These are phyloP conservation scores for Parathielavia hyrcaniae DNA, from an alignment of 495 filamentous ascomycete genomes.

Conservation along the genomic window DNA sequence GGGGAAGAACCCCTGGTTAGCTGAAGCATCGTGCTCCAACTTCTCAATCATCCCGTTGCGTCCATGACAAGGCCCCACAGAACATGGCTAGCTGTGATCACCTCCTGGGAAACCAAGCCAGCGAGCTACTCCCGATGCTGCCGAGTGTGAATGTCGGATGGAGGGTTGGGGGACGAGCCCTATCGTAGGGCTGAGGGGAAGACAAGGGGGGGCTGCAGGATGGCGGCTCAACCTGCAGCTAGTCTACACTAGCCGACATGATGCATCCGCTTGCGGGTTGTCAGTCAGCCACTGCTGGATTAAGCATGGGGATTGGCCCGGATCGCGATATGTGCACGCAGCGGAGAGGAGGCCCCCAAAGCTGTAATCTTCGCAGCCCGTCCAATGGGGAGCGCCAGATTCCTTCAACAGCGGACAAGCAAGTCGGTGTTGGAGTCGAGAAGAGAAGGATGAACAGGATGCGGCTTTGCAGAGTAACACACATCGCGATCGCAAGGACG, in stretches of 20 bases:
- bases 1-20: background rate
- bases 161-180: background rate
- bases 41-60: too few species aligned
- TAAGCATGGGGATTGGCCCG: constrained; percentile 8
- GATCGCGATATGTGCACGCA: constrained; percentile 4
- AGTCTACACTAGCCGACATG: constrained; percentile 8
- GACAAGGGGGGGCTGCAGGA: background rate
- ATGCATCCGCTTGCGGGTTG: background rate
- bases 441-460: background rate
- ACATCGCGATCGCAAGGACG: background rate
- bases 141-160: background rate
- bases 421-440: background rate
- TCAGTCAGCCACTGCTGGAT: constrained; percentile 2
- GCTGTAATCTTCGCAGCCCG: constrained; percentile 13
- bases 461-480: background rate
- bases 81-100: background rate
- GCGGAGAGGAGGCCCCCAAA: constrained; percentile 11
- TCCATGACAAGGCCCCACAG: background rate
- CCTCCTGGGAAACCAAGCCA: background rate
- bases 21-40: constrained; percentile 3
- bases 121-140: background rate
- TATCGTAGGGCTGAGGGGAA: constrained; percentile 16
- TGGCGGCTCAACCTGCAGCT: background rate
- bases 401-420: background rate
- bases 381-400: constrained; percentile 1